Base-by-base conservation (phyloP, 2,329 filamentous ascomycete genomes). In the Alternaria sp. region DNA sequence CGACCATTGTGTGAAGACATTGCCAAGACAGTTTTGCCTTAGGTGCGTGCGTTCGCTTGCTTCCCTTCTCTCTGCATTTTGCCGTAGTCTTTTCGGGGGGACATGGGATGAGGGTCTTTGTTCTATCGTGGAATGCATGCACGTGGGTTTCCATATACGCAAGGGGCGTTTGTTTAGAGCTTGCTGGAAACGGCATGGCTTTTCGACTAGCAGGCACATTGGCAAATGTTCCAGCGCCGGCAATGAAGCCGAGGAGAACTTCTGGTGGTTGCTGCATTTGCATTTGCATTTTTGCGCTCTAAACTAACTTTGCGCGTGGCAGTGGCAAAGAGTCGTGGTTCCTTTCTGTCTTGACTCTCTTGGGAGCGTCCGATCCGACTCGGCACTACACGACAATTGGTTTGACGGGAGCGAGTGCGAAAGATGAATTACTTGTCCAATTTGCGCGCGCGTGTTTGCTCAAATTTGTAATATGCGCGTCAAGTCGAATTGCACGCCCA, bases 1-100 rank as follows among this genome's bases (percentile, higher is more conserved):
- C 58, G 38, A 57, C 36, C 48, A 48, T 57, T 24, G 58, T 46
- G 54, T 46, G 52, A 30, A 47, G 24, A 44, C 3, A 46, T 46
- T 49, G 39, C 42, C 38, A 24, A 52, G 47, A 34, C 51, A 42
- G 18, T 47, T 47, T 56, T 47, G 24, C 20, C 9, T 5, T 41
- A 62, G 59, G 62, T 57, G 24, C 43, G 62, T 42, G 39, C 47
- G 51, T 30, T 36, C 47, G 36, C 54, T 53, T 54, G 32, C 42
- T 42, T 41, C 26, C 51, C 24, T 51, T 53, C 39, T 54, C 32
- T 44, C 26, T 38, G 55, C 14, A 20, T 46, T 54, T 24, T 44
- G 43, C 49, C 43, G 30, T 61, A 26, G n/a, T 53, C 41, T 41
- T 43, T 6, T 11, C 16, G 14, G 14, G 42, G 42, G n/a, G 4